phyloP scores from a whole-genome alignment of 306 rosid species.

The Casuarina equisetifolia region DNA sequence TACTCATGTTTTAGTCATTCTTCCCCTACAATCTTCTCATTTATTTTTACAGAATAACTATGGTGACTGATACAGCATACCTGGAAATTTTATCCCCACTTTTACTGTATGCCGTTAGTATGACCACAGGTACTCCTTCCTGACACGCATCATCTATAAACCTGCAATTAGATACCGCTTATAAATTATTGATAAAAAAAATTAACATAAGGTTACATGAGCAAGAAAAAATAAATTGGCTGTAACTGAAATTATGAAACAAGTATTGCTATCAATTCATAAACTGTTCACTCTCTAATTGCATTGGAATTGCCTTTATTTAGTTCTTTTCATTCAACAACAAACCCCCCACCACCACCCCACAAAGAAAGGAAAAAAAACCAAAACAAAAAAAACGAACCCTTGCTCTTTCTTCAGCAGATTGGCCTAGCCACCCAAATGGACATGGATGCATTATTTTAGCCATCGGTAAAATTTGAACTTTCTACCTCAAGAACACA shows the following conservation, averaged over 20 bases:
- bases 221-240: background rate
- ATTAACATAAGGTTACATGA: background rate
- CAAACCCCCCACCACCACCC: too few species aligned
- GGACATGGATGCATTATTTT: background rate
- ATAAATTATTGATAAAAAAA: background rate
- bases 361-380: too few species aligned
- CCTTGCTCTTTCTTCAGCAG: background rate
- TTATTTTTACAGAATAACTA: conserved; percentile 11
- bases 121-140: conserved; percentile 68
- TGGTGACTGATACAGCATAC: conserved; percentile 44
- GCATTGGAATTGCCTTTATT: background rate
- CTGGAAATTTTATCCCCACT: conserved; percentile 66
- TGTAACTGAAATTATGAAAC: background rate
- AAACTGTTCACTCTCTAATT: background rate
- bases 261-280: background rate
- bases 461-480: background rate
- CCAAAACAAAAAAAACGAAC: background rate
- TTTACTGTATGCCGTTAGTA: conserved; percentile 73
- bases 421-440: background rate
- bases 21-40: background rate
- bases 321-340: too few species aligned
- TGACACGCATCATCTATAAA: conserved; percentile 74
- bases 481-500: background rate
- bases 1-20: background rate
- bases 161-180: conserved; percentile 48